Conservation (phyloP, 805 yeast genomes). For the Myxozyma monticola region DNA sequence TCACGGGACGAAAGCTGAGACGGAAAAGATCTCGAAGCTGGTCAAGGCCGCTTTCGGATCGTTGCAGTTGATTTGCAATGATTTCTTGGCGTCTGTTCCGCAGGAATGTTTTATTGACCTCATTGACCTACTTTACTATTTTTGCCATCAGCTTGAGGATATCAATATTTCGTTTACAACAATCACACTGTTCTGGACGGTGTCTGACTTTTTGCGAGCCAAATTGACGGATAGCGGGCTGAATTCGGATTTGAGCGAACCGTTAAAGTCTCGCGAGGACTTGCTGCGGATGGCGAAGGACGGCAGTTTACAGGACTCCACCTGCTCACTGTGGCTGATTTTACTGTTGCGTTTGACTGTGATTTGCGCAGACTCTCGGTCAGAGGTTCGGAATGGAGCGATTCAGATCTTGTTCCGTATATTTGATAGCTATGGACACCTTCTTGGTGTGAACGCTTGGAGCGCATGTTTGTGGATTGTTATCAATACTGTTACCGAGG, state of each 20-base stretch:
- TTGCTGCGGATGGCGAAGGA: slow-evolving; percentile 12
- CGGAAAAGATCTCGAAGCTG: slow-evolving; percentile 18
- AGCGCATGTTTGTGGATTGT: slow-evolving; percentile 62
- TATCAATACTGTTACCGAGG: slow-evolving; percentile 45
- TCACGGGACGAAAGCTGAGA: slow-evolving; percentile 13
- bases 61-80: slow-evolving; percentile 79
- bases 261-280: slow-evolving; percentile 21
- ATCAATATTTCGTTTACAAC: slow-evolving; percentile 88
- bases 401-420: slow-evolving; percentile 85
- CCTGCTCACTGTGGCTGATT: slow-evolving; percentile 56
- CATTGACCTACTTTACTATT: slow-evolving; percentile 70
- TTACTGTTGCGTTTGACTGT: slow-evolving; percentile 61
- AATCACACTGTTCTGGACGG: slow-evolving; percentile 86
- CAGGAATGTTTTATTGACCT: slow-evolving; percentile 59
- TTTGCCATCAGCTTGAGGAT: slow-evolving; percentile 69
- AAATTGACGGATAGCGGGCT: slow-evolving; percentile 18
- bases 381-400: slow-evolving; percentile 86
- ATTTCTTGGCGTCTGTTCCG: slow-evolving; percentile 75
- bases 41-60: slow-evolving; percentile 69
- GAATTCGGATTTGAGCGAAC: slow-evolving; percentile 22
- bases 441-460: slow-evolving; percentile 60
- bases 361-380: slow-evolving; percentile 62
- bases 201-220: slow-evolving; percentile 70
- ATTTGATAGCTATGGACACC: slow-evolving; percentile 65
- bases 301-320: slow-evolving; percentile 11